Evolutionary conservation across 768 basidiomycete genomes (phyloP), one percentile per base, ranked within the genome.

Genomic region (Amanita subjunquillea): DNA sequence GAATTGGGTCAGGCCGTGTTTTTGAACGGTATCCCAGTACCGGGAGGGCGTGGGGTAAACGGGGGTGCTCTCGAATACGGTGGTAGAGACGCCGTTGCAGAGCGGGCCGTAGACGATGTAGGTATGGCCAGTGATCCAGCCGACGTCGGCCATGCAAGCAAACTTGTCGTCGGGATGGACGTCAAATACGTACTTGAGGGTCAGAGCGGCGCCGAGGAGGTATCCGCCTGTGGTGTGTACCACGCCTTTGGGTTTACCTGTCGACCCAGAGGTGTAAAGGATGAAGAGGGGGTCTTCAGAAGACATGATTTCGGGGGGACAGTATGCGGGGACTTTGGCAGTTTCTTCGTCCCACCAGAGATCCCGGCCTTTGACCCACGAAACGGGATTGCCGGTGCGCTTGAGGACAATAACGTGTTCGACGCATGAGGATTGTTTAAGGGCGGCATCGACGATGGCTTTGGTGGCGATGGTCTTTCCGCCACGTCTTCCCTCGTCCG

Each of bases 281-380:
- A 99, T 97, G 70, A 99, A 99, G 22, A 99, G 75, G 1, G 95
- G 95, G 63, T 98, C 96, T 66, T 99, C 95, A n/a, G 89, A 68
- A 30, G 79, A 64, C 87, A 99, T 91, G 56, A 87, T 65, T 69
- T 91, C 90, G 13, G 84, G 84, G 0, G 94, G 83, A 72, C 91
- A 95, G 72, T 90, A 95, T 54, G 76, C 79, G 15, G 89, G 82
- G 13, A 96, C 92, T 66, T 83, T 88, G 20, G 74, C 78, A 25
- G 77, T 75, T 70, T 93, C 91, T 68, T 97, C 93, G 62, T 97
- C 85, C 94, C 94, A 98, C 95, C 95, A 97, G 59, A 79, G 75
- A 65, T 99, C 95, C 41, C 94, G 72, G 1, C 90, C 93, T 56
- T 79, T 72, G 2, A 80, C 85, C 85, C 87, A 91, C 3, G 83